A percentile compares a stretch with the other conserved stretches of the same genome.
Evolutionary conservation across 2,329 filamentous ascomycete genomes (phyloP).

Genomic region (Talaromyces rugulosus): DNA sequence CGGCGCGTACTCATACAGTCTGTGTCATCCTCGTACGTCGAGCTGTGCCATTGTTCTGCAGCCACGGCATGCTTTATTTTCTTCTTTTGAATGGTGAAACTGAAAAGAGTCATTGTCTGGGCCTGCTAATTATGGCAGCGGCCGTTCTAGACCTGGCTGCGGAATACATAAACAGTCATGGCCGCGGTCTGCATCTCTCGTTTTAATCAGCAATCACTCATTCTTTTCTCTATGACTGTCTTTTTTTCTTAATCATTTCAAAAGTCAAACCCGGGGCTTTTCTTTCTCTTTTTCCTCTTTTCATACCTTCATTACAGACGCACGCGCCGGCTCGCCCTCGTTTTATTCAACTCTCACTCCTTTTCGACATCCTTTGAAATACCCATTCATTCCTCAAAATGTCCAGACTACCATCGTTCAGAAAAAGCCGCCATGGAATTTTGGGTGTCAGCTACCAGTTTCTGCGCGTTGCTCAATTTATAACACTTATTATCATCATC

Average conservation of each 20-base stretch:
- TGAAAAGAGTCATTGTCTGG: background rate
- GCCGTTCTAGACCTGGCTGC: conserved; percentile 4
- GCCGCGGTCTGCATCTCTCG: background rate
- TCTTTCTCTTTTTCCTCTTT: background rate
- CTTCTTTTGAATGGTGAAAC: background rate
- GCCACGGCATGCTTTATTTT: background rate
- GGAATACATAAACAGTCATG: conserved; percentile 6
- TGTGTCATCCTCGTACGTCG: conserved; percentile 1
- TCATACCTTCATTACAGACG: background rate
- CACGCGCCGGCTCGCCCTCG: background rate
- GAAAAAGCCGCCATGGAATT: conserved; percentile 55
- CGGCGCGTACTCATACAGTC: conserved; percentile 10
- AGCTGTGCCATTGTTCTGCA: background rate
- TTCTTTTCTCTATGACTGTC: conserved; percentile 5
- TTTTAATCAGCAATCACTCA: background rate
- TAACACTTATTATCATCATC: conserved; percentile 71
- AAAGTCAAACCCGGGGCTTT: background rate
- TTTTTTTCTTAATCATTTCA: conserved; percentile 4
- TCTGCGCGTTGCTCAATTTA: conserved; percentile 65
- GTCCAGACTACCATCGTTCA: background rate
- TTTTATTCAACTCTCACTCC: background rate
- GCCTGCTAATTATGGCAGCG: conserved; percentile 1
- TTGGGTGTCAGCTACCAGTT: conserved; percentile 74
- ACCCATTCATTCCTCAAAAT: conserved; percentile 4
- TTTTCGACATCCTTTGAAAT: background rate